Base-by-base conservation (phyloP, 2,329 filamentous ascomycete species). In the Claviceps sp. region DNA sequence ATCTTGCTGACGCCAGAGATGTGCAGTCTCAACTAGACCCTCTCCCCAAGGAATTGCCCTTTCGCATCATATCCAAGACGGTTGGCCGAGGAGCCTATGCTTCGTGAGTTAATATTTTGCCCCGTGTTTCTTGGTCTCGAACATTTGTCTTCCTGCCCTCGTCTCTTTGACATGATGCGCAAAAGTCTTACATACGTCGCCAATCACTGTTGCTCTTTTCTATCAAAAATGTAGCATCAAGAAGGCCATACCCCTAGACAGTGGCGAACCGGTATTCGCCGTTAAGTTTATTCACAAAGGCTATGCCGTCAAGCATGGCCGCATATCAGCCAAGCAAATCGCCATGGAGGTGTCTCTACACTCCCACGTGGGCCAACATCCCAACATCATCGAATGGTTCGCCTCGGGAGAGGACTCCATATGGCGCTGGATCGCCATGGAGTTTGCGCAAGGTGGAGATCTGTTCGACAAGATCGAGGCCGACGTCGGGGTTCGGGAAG, bases 381-480 rank as follows among this genome's bases (percentile, higher is more conserved):
- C 84, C 51, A 95, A 98, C 67, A 85, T 98, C 58, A 96, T 98
- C 61, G 85, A 88, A 63, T 96, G 88, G 77, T 89, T 94, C 60
- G 84, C 85, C 43, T 86, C 84, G 1, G 91, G 89, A 51, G 88
- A 96, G 66, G 90, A 98, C 65, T 63, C 75, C 0, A 71, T 84
- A 18, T 98, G 93, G 91, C 81, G 86, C 60, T 98, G 93, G 93
- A 95, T 98, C 60, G 91, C 90, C 41, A 96, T 98, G 89, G 93
- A 98, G 68, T 85, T 88, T 59, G 93, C 93, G 46, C 88, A 94
- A 61, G 93, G 93, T 43, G 93, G 93, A 11, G 93, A 98, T 65
- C 76, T 98, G 7, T 98, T 98, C 67, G 93, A 98, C 80, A 98
- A 98, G 74, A 97, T 98, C 60, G 94, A 98, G 70, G 90, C 93